Evolutionary conservation across 2,329 filamentous ascomycete genomes (phyloP).

Genomic region (Tolypocladium tropicale): DNA sequence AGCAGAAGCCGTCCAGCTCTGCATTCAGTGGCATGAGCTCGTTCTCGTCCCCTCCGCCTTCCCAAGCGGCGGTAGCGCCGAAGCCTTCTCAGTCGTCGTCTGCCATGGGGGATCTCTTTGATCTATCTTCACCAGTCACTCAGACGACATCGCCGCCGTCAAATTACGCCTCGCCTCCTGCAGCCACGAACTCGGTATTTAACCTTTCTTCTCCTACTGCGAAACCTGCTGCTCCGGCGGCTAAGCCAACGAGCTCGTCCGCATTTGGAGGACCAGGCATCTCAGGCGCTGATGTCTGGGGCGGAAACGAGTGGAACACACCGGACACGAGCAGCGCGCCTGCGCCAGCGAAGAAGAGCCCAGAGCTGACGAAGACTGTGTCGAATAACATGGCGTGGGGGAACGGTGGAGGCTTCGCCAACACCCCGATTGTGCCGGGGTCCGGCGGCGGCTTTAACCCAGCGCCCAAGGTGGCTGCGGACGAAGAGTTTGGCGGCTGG

Average conservation of each 20-base stretch:
- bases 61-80: slow-evolving; percentile 15
- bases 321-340: slow-evolving; percentile 36
- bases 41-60: slow-evolving; percentile 36
- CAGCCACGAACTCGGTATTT: slow-evolving; percentile 57
- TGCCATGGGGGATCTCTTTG: slow-evolving; percentile 71
- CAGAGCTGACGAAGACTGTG: slow-evolving; percentile 33
- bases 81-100: slow-evolving; percentile 39
- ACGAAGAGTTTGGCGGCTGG: slow-evolving; percentile 97
- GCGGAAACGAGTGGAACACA: slow-evolving; percentile 72
- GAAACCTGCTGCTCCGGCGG: slow-evolving; percentile 29
- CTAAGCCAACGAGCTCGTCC: slow-evolving; percentile 21
- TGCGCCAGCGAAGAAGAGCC: slow-evolving; percentile 41
- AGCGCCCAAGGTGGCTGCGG: slow-evolving; percentile 64
- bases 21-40: slow-evolving; percentile 59
- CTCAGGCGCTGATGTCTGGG: slow-evolving; percentile 66
- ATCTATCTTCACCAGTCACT: slow-evolving; percentile 50
- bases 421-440: slow-evolving; percentile 50
- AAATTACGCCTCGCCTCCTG: slow-evolving; percentile 25
- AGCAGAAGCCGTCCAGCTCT: slow-evolving; percentile 43
- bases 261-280: slow-evolving; percentile 28
- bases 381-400: slow-evolving; percentile 56
- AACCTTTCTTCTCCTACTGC: slow-evolving; percentile 55
- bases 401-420: slow-evolving; percentile 38
- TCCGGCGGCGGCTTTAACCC: slow-evolving; percentile 54
- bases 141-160: slow-evolving; percentile 32